phyloP scores from a whole-genome alignment of 768 basidiomycete species.

The Mycena belliarum region DNA sequence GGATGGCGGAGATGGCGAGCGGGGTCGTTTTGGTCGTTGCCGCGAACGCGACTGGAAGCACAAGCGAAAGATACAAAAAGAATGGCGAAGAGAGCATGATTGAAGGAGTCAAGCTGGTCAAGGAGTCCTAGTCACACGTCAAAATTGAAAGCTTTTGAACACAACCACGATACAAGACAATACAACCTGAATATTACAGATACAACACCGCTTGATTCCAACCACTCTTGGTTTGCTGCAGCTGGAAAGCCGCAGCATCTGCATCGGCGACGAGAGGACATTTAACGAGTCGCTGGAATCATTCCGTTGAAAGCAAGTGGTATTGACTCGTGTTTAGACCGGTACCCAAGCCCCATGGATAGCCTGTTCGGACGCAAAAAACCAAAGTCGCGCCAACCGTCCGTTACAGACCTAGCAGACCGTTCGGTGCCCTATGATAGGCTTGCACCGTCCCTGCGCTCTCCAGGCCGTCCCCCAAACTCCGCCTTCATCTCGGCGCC shows the following conservation, averaged over 20 bases:
- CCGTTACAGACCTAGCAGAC: conserved; percentile 65
- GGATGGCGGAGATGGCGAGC: conserved; percentile 57
- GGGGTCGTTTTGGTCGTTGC: too few relatives aligned
- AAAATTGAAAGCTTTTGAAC: too few relatives aligned
- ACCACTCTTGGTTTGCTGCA: too few relatives aligned
- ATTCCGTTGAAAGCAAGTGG: conserved; percentile 32
- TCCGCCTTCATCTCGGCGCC: conserved; percentile 72
- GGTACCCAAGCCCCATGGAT: conserved; percentile 54
- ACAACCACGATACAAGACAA: too few relatives aligned
- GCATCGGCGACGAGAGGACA: conserved; percentile 55
- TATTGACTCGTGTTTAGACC: neutral
- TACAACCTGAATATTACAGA: too few relatives aligned
- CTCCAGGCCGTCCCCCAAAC: conserved; percentile 57
- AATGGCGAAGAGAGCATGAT: conserved; percentile 37
- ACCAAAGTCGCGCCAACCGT: conserved; percentile 60
- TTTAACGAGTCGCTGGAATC: conserved; percentile 60
- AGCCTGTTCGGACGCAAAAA: conserved; percentile 63
- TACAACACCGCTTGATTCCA: too few relatives aligned
- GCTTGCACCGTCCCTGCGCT: conserved; percentile 54
- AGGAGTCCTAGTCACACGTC: too few relatives aligned
- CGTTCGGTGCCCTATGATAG: conserved; percentile 74
- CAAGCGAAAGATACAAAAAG: conserved; percentile 36
- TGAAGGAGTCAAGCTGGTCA: too few relatives aligned
- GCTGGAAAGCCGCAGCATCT: conserved; percentile 54
- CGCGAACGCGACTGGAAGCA: conserved; percentile 46